phyloP scores from a whole-genome alignment of 345 rosid genomes.

The sweet orange (Citrus sinensis) region DNA sequence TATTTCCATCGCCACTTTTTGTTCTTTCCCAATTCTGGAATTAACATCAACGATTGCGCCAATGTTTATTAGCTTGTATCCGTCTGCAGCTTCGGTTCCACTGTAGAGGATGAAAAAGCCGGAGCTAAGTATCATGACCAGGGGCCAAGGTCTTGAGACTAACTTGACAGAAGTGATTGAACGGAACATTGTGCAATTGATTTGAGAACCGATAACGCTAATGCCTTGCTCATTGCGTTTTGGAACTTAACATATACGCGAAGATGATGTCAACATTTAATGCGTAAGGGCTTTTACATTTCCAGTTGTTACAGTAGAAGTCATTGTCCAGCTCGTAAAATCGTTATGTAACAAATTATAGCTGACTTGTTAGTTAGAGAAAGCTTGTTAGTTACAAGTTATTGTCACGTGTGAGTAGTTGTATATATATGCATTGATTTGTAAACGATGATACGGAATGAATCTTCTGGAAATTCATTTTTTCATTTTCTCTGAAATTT shows the following conservation, averaged over 20 bases:
- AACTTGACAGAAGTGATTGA: not conserved
- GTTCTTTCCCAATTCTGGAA: slow-evolving; percentile 36
- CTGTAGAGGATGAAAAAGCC: not conserved
- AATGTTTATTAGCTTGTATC: slow-evolving; percentile 16
- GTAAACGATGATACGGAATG: no score
- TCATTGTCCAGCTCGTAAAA: no score
- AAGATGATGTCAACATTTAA: no score
- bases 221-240: not conserved
- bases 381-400: no score
- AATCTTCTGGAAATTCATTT: no score
- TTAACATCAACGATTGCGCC: slow-evolving; percentile 41
- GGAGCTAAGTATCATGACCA: not conserved
- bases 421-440: no score
- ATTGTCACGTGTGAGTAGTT: no score
- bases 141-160: slow-evolving; percentile 8
- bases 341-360: no score
- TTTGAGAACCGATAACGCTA: not conserved
- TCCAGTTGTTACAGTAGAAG: no score
- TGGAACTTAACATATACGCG: not conserved
- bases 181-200: not conserved
- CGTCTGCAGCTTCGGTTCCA: slow-evolving; percentile 20
- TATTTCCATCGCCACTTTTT: slow-evolving; percentile 38
- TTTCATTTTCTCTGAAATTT: no score
- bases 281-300: no score
- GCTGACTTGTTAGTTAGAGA: no score